Evolutionary conservation across 2,329 filamentous ascomycete species (phyloP).

Genomic region (Celoporthe dispersa): DNA sequence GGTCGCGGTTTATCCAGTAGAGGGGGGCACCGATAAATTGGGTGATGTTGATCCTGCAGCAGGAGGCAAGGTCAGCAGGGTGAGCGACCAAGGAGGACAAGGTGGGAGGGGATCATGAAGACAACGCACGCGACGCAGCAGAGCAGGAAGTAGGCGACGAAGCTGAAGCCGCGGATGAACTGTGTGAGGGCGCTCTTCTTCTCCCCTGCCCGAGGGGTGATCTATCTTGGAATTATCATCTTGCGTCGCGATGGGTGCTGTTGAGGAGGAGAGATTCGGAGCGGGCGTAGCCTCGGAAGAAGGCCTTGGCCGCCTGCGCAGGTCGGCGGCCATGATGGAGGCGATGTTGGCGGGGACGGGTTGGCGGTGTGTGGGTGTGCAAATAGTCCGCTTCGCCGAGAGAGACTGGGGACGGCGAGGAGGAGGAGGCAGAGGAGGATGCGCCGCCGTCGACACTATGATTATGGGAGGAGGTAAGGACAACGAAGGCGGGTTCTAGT

Average conservation of each 20-base stretch:
- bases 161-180: constrained; percentile 55
- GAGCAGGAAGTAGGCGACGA: constrained; percentile 56
- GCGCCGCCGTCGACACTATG: neutral
- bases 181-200: constrained; percentile 57
- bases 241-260: constrained; percentile 34
- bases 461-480: neutral
- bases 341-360: neutral
- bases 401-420: neutral
- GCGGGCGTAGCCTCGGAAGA: constrained; percentile 30
- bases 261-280: constrained; percentile 38
- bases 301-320: constrained; percentile 41
- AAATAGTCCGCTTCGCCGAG: neutral
- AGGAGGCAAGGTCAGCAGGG: constrained; percentile 17
- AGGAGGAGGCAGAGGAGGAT: neutral
- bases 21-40: constrained; percentile 78
- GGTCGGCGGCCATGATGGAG: constrained; percentile 41
- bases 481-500: neutral
- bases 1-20: constrained; percentile 74
- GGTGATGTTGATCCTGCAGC: constrained; percentile 64
- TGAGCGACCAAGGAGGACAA: neutral
- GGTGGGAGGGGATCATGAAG: neutral
- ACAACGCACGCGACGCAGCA: constrained; percentile 55
- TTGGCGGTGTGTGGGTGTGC: neutral
- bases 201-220: constrained; percentile 61
- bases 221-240: constrained; percentile 29